phyloP scores from a whole-genome alignment of 306 rosid species.

The Quercus engelmannii region DNA sequence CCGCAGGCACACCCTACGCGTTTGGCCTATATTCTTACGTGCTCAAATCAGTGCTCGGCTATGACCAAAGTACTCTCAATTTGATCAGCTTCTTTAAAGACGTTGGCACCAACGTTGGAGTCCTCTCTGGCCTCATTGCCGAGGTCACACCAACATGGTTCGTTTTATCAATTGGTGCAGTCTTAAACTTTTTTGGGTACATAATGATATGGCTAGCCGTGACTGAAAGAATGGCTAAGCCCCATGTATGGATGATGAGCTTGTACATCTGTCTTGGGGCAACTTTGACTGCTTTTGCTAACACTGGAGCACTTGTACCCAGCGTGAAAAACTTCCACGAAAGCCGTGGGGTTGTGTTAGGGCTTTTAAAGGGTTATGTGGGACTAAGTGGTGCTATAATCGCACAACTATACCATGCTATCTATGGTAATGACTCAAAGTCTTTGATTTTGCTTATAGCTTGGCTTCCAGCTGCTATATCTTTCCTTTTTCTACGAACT shows the following conservation, averaged over 20 bases:
- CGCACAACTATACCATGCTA: conserved; percentile 57
- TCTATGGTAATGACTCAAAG: conserved; percentile 47
- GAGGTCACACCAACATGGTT: conserved; percentile 41
- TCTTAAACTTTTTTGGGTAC: conserved; percentile 65
- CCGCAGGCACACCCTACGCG: conserved; percentile 38
- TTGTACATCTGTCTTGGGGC: conserved; percentile 64
- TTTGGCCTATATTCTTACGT: conserved; percentile 45
- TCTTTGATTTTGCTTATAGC: conserved; percentile 53
- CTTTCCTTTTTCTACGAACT: conserved; percentile 51
- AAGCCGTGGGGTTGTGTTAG: conserved; percentile 57
- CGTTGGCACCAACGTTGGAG: conserved; percentile 31
- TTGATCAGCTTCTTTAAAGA: conserved; percentile 41
- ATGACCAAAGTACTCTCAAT: conserved; percentile 47
- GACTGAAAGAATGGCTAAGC: conserved; percentile 30
- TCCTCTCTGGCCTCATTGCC: conserved; percentile 32
- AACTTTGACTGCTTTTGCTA: conserved; percentile 66
- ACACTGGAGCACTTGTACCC: conserved; percentile 69
- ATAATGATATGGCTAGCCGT: conserved; percentile 81
- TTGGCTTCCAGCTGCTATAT: conserved; percentile 69
- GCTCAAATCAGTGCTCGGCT: conserved; percentile 32
- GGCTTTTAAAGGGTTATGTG: conserved; percentile 58
- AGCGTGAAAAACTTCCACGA: conserved; percentile 74
- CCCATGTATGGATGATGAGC: conserved; percentile 67
- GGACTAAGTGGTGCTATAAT: conserved; percentile 78
- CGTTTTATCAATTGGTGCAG: conserved; percentile 41